Evolutionary conservation across 345 rosid genomes (phyloP), one percentile per base, ranked within the genome.

Genomic region (Euphorbia peplus): DNA sequence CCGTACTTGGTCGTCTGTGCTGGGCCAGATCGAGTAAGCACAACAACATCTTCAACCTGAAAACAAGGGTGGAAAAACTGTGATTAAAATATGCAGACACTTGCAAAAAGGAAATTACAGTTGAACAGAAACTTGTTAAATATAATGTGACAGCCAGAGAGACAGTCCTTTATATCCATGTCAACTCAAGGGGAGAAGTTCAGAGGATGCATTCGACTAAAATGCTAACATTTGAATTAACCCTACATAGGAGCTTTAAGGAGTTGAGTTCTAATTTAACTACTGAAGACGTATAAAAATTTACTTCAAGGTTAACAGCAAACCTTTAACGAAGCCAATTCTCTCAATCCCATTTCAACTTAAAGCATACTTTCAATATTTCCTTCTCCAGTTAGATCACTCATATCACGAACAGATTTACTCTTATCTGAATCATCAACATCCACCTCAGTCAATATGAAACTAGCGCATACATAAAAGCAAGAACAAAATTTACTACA

Each of bases 361-460:
- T 96, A 88, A 73, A 92, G 98, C 92, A 92, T 90, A 75, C 90
- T 90, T 85, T 95, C 99, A 32, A 95, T 92, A 83, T 92, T 95
- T 76, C 98, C 98, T 83, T n/a, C n/a, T n/a, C n/a, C n/a, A n/a
- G n/a, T n/a, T n/a, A n/a, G n/a, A n/a, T n/a, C n/a, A n/a, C n/a
- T 95, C 99, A 87, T 67, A 76, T 84, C 90, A 26, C 85, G 85
- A n/a, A 58, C 73, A 69, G 69, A 68, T 73, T 87, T 86, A 73
- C 78, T 78, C 79, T 85, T 69, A 52, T 85, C 92, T 52, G 79
- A 78, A 76, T 81, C 82, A 53, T 71, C 82, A 66, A 75, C 83
- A 70, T 82, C 97, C 91, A 82, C 44, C 66, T 65, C 72, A 69
- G 59, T 74, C 28, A 60, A 65, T 69, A 53, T 30, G 46, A 55